Conservation (phyloP, 2,329 filamentous ascomycete species). For the Diaporthe sp. region DNA sequence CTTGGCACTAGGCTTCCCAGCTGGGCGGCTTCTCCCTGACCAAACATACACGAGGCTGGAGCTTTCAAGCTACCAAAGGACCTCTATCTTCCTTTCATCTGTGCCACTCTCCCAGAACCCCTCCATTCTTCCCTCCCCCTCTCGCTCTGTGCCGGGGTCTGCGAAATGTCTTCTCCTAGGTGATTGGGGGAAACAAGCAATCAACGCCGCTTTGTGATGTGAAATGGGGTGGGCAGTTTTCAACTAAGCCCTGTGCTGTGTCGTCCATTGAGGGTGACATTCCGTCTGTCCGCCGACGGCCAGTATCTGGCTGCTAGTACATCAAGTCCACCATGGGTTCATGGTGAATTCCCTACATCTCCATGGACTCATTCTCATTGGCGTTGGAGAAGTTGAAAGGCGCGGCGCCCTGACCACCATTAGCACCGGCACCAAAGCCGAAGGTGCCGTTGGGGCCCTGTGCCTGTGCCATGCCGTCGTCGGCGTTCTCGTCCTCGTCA, state of each 20-base stretch:
- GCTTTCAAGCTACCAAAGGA: slow-evolving; percentile 76
- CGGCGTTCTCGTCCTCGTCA: slow-evolving; percentile 95
- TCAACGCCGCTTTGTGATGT: slow-evolving; percentile 51
- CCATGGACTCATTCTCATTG: slow-evolving; percentile 76
- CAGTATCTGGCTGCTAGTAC: slow-evolving; percentile 18
- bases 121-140: slow-evolving; percentile 43
- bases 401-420: slow-evolving; percentile 69
- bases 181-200: slow-evolving; percentile 45
- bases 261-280: slow-evolving; percentile 43
- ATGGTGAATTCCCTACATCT: slow-evolving; percentile 64
- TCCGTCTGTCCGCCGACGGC: slow-evolving; percentile 24
- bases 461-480: slow-evolving; percentile 80
- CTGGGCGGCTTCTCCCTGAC: slow-evolving; percentile 33
- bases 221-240: slow-evolving; percentile 46
- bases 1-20: slow-evolving; percentile 46
- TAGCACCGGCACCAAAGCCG: slow-evolving; percentile 82
- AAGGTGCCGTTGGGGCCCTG: slow-evolving; percentile 81
- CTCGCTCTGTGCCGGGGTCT: slow-evolving; percentile 41
- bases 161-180: slow-evolving; percentile 37
- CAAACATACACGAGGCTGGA: slow-evolving; percentile 64
- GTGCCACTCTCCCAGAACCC: background rate
- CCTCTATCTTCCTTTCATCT: slow-evolving; percentile 51
- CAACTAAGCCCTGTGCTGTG: slow-evolving; percentile 49
- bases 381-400: slow-evolving; percentile 91
- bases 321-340: slow-evolving; percentile 25